phyloP scores from a whole-genome alignment of 1,139 yeast species.

The Yamadazyma taylorii region DNA sequence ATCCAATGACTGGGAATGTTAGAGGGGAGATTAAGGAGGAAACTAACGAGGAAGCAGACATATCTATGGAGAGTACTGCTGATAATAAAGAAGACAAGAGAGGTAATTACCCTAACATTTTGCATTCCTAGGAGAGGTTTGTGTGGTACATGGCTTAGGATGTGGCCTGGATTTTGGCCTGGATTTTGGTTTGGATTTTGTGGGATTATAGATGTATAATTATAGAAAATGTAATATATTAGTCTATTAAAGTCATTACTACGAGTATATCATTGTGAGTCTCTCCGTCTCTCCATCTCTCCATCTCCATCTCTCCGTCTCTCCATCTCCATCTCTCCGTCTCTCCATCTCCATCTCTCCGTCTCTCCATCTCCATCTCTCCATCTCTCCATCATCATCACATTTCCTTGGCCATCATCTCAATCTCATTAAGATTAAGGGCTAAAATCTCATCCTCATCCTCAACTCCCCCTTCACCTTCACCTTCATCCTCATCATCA shows the following conservation, averaged over 20 bases:
- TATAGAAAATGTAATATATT: constrained; percentile 1
- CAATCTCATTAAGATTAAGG: constrained; percentile 49
- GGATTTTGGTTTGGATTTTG: neutral
- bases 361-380: no score
- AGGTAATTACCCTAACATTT: constrained; percentile 2
- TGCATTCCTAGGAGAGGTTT: constrained; percentile 1
- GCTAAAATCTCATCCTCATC: constrained; percentile 41
- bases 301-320: no score
- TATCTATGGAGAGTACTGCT: constrained; percentile 14
- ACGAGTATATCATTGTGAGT: no score
- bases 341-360: no score
- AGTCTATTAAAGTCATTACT: constrained; percentile 38
- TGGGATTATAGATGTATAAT: constrained; percentile 1
- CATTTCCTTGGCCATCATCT: constrained; percentile 53
- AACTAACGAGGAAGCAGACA: constrained; percentile 9
- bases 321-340: no score
- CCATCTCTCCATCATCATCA: no score
- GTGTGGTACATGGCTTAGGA: no score
- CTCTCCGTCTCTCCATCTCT: no score
- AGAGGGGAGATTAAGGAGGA: constrained; percentile 4
- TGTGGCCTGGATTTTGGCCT: no score
- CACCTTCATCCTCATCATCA: constrained; percentile 18
- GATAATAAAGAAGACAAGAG: constrained; percentile 3
- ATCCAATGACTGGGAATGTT: neutral
- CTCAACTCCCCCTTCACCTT: constrained; percentile 20